Evolutionary conservation across 2,329 filamentous ascomycete species (phyloP).

Genomic region (Esteya vermicola): DNA sequence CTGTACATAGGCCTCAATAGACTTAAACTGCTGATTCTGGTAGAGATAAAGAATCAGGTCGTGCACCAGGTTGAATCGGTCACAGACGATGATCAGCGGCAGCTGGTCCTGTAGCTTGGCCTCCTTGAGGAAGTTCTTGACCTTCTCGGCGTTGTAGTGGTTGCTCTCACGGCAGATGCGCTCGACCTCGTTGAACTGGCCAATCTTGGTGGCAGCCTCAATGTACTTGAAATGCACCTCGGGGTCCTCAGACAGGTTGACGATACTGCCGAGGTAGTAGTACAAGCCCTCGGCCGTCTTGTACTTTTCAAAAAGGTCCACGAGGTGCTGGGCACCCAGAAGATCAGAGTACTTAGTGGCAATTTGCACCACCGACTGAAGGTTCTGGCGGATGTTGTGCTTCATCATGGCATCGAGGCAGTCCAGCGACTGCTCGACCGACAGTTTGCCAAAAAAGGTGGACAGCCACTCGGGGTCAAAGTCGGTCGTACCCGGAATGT

Average conservation of each 20-base stretch:
- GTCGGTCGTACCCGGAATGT: conserved; percentile 69
- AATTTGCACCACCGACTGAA: conserved; percentile 87
- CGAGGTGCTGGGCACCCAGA: conserved; percentile 71
- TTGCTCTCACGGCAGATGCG: conserved; percentile 92
- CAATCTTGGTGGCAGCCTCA: conserved; percentile 86
- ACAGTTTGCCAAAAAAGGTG: conserved; percentile 85
- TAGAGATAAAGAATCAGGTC: conserved; percentile 93
- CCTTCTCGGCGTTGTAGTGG: conserved; percentile 81
- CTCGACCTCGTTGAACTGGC: conserved; percentile 90
- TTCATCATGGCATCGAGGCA: conserved; percentile 95
- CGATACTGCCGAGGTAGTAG: conserved; percentile 95
- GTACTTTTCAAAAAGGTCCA: conserved; percentile 94
- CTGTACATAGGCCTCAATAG: conserved; percentile 96
- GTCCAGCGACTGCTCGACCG: conserved; percentile 87
- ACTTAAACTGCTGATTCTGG: conserved; percentile 98
- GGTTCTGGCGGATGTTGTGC: conserved; percentile 89
- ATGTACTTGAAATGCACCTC: conserved; percentile 99
- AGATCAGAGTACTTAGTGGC: conserved; percentile 97
- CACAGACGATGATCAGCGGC: conserved; percentile 94
- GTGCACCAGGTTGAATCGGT: conserved; percentile 98
- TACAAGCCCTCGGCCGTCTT: conserved; percentile 93
- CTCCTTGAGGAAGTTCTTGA: conserved; percentile 99
- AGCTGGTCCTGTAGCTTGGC: conserved; percentile 84
- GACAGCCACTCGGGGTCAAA: conserved; percentile 85
- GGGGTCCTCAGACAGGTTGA: conserved; percentile 88